Evolutionary conservation across 805 yeast species (phyloP), one percentile per base, ranked within the genome.

Genomic region (Nakazawaea ishiwadae): DNA sequence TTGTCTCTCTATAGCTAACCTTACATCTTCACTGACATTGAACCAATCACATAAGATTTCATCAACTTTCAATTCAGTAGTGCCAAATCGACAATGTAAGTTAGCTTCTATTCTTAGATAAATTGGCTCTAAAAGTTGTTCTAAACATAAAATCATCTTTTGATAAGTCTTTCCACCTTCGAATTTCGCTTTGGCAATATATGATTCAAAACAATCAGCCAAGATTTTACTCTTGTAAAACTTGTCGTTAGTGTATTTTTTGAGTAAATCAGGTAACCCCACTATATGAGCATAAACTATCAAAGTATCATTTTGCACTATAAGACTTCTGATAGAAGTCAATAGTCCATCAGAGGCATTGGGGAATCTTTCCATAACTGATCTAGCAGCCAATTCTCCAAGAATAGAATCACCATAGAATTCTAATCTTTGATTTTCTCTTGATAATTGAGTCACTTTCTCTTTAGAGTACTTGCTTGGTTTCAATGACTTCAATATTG

Each of bases 131-230:
- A 39, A 5, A 5, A 39, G 21, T 19, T 16, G 7, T 12, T 32
- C 31, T 17, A 39, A 9, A 27, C 37, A 32, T 5, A 9, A 3
- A 29, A 32, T 15, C 42, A 39, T 39, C 18, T 18, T 15, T 17
- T 19, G 14, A 7, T 17, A 18, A 17, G 42, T 11, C 18, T 31
- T 27, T 3, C 37, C 37, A 9, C 42, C 42, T 24, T 39, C 37
- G 7, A 32, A 8, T 26, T 32, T 32, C 6, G 26, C 6, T 23
- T n/a, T 72, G 1, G 73, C 73, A 12, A 69, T 56, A 42, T 68
- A 69, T 3, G 74, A 73, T 51, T 69, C 74, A 42, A 69, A 68
- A 10, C 66, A 58, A 53, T 69, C 74, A 6, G 74, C 74, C 50
- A 56, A 62, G 12, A 68, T 61, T 49, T 69, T 69, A 45, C 63